Percentiles rank a stretch among this genome's conserved stretches.
These are phyloP conservation scores for Aspergillus avenaceus DNA, from an alignment of 495 filamentous ascomycete genomes.

Conservation along the genomic window DNA sequence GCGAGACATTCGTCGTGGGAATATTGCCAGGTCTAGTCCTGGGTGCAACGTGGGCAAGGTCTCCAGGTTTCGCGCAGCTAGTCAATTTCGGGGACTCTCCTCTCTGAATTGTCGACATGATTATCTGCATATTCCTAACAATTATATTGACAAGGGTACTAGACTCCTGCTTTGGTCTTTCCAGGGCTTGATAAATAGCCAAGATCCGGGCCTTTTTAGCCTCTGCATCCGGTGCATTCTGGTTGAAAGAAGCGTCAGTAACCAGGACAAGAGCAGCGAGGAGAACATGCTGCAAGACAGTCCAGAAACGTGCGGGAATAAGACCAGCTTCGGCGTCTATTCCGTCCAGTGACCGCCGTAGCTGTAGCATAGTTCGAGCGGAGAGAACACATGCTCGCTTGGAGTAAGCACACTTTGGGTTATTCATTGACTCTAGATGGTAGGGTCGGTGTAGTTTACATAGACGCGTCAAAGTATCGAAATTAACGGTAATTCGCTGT, in stretches of 20 bases:
- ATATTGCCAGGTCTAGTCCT: not conserved
- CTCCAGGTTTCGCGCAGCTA: too few species aligned
- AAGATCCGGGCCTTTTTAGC: conserved; percentile 20
- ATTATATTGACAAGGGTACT: conserved; percentile 16
- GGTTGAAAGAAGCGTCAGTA: conserved; percentile 26
- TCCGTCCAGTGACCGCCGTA: conserved; percentile 25
- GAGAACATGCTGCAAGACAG: conserved; percentile 24
- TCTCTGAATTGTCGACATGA: conserved; percentile 14
- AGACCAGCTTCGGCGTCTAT: conserved; percentile 7
- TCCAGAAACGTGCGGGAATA: conserved; percentile 18
- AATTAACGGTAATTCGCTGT: conserved; percentile 19
- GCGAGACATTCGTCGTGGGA: not conserved
- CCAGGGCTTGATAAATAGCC: conserved; percentile 19
- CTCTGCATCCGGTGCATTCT: conserved; percentile 17
- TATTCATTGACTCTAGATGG: conserved; percentile 22
- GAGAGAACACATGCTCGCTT: conserved; percentile 22
- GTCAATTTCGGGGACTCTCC: too few species aligned
- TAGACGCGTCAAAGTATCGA: conserved; percentile 22
- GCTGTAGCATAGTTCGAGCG: conserved; percentile 22
- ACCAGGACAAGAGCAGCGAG: conserved; percentile 27
- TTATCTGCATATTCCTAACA: conserved; percentile 25
- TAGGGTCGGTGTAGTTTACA: conserved; percentile 28
- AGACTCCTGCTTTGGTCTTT: conserved; percentile 21
- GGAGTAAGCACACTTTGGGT: conserved; percentile 26
- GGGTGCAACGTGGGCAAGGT: too few species aligned